Evolutionary conservation across 352 stramenopile genomes (phyloP), one percentile per base, ranked within the genome.

Genomic region (Phytopythium montanum): DNA sequence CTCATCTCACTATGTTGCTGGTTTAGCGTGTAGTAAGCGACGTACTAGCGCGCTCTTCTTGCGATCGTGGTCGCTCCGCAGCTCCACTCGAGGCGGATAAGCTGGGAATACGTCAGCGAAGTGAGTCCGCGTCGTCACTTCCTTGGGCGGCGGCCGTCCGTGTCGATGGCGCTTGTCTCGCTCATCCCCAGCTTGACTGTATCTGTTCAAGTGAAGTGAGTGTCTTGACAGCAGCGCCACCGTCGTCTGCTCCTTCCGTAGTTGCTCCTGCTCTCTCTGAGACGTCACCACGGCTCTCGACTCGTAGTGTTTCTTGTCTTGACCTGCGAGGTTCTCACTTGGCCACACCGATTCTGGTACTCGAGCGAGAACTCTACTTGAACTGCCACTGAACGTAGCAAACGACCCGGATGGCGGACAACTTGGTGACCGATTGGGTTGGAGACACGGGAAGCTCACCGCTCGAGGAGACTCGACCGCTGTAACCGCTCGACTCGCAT

Each of bases 21-120:
- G 56, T 49, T 74, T 72, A 6, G 79, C 23, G 41, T 85, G 66
- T 19, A 81, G 64, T n/a, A 87, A 48, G 3, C 73, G 66, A 8
- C 72, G 65, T 54, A 64, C 81, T 21, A 84, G 52, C 16, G 64
- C 53, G 16, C 54, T 64, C 53, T 75, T 82, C 56, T 71, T 87
- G 10, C 62, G 56, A 7, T 76, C 60, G 33, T 79, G 74, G 42
- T 84, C 69, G 16, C 68, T 56, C 9, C 62, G 26, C 7, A 81
- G 55, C 1, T n/a, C 54, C 18, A 38, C 26, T 2, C 23, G 16
- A 25, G 38, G 56, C 10, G 52, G 28, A 0, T 70, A 36, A 6
- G 72, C 46, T 7, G 53, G 54, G 18, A 84, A 60, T 18, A 64
- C 67, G n/a, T 80, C 62, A 10, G 76, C 19, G 33, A 81, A 75